These are phyloP conservation scores for Tulasnella sp. DNA, from an alignment of 768 basidiomycete species.

Conservation along the genomic window DNA sequence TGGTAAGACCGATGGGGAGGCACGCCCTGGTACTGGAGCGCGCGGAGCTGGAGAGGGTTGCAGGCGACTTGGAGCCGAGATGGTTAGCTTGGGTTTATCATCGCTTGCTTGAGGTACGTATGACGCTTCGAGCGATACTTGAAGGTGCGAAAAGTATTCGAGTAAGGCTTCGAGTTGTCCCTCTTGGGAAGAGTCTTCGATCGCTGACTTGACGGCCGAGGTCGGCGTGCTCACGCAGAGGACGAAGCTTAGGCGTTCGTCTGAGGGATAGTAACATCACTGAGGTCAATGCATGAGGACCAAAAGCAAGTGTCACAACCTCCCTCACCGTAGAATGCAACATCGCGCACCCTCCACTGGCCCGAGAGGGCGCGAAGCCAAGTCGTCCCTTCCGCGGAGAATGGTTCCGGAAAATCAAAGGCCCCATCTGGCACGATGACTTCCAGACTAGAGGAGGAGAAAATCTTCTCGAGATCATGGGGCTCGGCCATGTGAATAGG, in stretches of 20 bases:
- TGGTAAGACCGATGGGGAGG: slow-evolving; percentile 55
- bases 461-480: not conserved
- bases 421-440: slow-evolving; percentile 19
- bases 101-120: slow-evolving; percentile 43
- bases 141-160: slow-evolving; percentile 64
- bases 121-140: slow-evolving; percentile 75
- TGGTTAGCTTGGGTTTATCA: slow-evolving; percentile 47
- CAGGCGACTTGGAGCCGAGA: slow-evolving; percentile 37
- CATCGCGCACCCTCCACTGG: not conserved
- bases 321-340: slow-evolving; percentile 29
- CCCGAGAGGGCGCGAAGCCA: not conserved
- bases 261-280: slow-evolving; percentile 29
- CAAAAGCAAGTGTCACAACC: no score
- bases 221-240: slow-evolving; percentile 36
- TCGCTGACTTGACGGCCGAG: slow-evolving; percentile 39
- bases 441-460: not conserved
- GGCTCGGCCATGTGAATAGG: not conserved
- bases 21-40: slow-evolving; percentile 38
- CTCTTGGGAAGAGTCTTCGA: slow-evolving; percentile 33
- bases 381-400: not conserved
- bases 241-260: slow-evolving; percentile 39
- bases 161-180: slow-evolving; percentile 34
- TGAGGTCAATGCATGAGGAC: not conserved
- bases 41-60: slow-evolving; percentile 39
- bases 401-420: slow-evolving; percentile 14